Percentiles rank a stretch among this genome's conserved stretches.
phyloP scores from a whole-genome alignment of 2,329 filamentous ascomycete species.

The Colletotrichum orchidophilum region DNA sequence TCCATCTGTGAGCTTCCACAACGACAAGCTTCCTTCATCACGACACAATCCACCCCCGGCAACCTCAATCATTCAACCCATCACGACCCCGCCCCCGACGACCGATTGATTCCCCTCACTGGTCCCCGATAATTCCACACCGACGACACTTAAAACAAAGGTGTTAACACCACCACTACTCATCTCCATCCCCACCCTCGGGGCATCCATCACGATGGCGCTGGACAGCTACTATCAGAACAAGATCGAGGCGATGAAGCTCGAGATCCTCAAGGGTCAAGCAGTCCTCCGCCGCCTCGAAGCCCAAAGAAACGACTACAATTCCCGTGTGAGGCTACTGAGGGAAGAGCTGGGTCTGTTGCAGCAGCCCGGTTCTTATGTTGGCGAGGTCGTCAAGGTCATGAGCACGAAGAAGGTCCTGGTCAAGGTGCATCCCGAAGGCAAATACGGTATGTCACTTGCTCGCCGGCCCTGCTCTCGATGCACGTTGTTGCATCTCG shows the following conservation, averaged over 20 bases:
- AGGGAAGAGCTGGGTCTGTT: slow-evolving; percentile 94
- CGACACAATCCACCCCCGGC: slow-evolving; percentile 12
- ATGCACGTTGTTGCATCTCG: background rate
- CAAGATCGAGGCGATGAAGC: slow-evolving; percentile 99
- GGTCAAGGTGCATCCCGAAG: slow-evolving; percentile 98
- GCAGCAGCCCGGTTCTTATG: slow-evolving; percentile 97
- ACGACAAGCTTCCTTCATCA: slow-evolving; percentile 35
- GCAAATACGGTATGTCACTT: slow-evolving; percentile 88
- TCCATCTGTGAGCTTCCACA: slow-evolving; percentile 28
- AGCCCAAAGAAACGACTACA: slow-evolving; percentile 99
- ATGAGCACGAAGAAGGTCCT: slow-evolving; percentile 99
- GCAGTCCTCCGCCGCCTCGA: slow-evolving; percentile 93
- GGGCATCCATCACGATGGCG: slow-evolving; percentile 76
- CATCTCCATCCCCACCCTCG: slow-evolving; percentile 28
- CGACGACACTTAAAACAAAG: background rate
- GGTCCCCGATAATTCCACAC: background rate
- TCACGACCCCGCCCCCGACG: slow-evolving; percentile 16
- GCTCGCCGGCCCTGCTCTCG: background rate
- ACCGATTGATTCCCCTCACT: slow-evolving; percentile 14
- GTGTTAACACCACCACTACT: background rate
- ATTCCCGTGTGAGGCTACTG: slow-evolving; percentile 93
- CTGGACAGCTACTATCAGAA: slow-evolving; percentile 99
- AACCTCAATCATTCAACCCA: slow-evolving; percentile 25
- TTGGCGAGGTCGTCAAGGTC: slow-evolving; percentile 99
- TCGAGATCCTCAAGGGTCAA: slow-evolving; percentile 99